phyloP scores from a whole-genome alignment of 208 protist species.

The Acanthamoeba triangularis region DNA sequence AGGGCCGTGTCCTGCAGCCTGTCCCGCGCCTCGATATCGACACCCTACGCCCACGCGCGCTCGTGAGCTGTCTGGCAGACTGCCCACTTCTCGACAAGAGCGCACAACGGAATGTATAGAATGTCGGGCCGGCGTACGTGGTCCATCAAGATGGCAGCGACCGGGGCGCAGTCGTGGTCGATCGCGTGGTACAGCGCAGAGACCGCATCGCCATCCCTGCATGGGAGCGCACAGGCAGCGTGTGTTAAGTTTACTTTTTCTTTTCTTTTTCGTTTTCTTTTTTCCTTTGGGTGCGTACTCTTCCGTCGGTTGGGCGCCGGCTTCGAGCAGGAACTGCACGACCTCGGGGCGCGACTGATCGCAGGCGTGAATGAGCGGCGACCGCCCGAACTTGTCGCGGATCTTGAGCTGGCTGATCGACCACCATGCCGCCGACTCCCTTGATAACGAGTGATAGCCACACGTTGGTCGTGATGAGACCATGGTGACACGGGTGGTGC shows the following conservation, averaged over 20 bases:
- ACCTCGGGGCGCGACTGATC: not conserved
- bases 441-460: not conserved
- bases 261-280: not conserved
- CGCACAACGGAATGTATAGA: too few species aligned
- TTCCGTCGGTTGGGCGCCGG: not conserved
- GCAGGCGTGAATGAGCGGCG: constrained; percentile 33
- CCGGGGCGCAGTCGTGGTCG: constrained; percentile 6
- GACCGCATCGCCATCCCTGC: not conserved
- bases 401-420: not conserved
- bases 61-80: not conserved
- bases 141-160: constrained; percentile 18
- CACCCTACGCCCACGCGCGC: not conserved
- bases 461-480: too few species aligned
- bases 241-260: not conserved
- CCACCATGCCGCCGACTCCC: not conserved
- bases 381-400: not conserved
- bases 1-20: constrained; percentile 24
- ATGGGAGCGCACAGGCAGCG: not conserved
- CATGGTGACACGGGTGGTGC: too few species aligned
- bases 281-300: not conserved
- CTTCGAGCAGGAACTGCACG: constrained; percentile 9
- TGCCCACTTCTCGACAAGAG: too few species aligned
- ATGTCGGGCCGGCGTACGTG: too few species aligned
- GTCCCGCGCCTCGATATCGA: not conserved
- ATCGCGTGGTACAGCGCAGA: constrained; percentile 20